A percentile compares a stretch with the other conserved stretches of the same genome.
phyloP scores from a whole-genome alignment of 2,329 filamentous ascomycete genomes.

The Knoxdaviesia proteae region DNA sequence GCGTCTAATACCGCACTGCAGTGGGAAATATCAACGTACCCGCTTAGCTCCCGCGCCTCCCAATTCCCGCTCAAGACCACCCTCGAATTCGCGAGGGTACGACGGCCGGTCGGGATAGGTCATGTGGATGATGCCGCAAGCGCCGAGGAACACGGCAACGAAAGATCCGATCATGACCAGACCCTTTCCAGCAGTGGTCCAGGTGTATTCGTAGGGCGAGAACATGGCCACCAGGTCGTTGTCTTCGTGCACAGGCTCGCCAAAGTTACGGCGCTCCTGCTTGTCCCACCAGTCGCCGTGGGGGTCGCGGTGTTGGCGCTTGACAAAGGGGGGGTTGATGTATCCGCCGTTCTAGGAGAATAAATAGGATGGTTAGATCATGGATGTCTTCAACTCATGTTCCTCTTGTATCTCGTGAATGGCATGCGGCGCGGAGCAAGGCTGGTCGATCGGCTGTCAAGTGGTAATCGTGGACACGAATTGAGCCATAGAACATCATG shows the following conservation, averaged over 20 bases:
- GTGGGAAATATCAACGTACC: constrained; percentile 26
- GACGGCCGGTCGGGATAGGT: constrained; percentile 54
- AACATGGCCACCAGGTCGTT: constrained; percentile 85
- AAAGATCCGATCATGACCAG: constrained; percentile 48
- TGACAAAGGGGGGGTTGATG: constrained; percentile 57
- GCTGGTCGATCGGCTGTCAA: no score
- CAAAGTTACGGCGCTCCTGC: constrained; percentile 91
- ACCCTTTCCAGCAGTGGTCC: constrained; percentile 51
- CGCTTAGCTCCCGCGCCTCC: constrained; percentile 46
- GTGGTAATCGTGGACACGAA: not conserved
- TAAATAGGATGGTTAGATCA: not conserved
- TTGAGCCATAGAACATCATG: not conserved
- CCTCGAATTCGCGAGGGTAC: constrained; percentile 49
- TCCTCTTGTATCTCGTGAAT: no score
- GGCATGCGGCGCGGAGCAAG: no score
- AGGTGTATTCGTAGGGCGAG: constrained; percentile 74
- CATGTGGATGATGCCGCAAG: constrained; percentile 46
- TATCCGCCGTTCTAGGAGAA: constrained; percentile 56
- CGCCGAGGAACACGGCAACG: constrained; percentile 36
- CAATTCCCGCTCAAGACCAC: constrained; percentile 52
- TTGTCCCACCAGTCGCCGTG: constrained; percentile 92
- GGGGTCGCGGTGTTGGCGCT: constrained; percentile 83
- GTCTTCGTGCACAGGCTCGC: constrained; percentile 91
- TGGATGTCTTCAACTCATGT: no score
- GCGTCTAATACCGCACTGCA: no score